These are phyloP conservation scores for Pichia phayaonensis DNA, from an alignment of 805 yeast species.

Conservation along the genomic window DNA sequence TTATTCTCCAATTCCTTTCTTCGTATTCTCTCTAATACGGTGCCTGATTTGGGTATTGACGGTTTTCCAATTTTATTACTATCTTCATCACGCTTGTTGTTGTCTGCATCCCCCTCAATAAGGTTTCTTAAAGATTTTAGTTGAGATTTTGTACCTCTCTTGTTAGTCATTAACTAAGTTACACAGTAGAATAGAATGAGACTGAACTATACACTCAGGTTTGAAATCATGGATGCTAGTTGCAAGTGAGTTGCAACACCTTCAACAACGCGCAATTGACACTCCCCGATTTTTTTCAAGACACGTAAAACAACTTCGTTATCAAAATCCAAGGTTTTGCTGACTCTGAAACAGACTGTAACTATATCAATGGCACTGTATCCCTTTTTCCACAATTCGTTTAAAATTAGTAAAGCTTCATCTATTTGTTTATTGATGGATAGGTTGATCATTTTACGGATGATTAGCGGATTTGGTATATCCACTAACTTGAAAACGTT, in stretches of 20 bases:
- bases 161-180: no score
- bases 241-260: conserved; percentile 89
- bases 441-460: conserved; percentile 56
- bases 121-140: background rate
- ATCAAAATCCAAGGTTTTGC: conserved; percentile 54
- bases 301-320: conserved; percentile 69
- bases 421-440: conserved; percentile 38
- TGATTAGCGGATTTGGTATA: conserved; percentile 88
- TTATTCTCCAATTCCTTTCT: background rate
- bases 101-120: background rate
- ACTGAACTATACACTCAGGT: background rate
- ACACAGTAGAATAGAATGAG: background rate
- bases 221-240: conserved; percentile 60
- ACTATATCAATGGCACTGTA: conserved; percentile 91
- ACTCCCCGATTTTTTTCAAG: conserved; percentile 79
- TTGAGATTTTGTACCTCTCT: background rate
- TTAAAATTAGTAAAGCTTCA: conserved; percentile 54
- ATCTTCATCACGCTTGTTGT: background rate
- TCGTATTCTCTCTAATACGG: background rate
- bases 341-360: conserved; percentile 81
- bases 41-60: background rate
- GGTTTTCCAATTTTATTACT: background rate
- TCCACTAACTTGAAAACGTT: conserved; percentile 95
- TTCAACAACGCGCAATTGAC: conserved; percentile 88
- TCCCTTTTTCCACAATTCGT: conserved; percentile 78